A percentile compares a stretch with the other conserved stretches of the same genome.
Evolutionary conservation across 306 rosid species (phyloP).

Genomic region (Cyamopsis tetragonoloba): DNA sequence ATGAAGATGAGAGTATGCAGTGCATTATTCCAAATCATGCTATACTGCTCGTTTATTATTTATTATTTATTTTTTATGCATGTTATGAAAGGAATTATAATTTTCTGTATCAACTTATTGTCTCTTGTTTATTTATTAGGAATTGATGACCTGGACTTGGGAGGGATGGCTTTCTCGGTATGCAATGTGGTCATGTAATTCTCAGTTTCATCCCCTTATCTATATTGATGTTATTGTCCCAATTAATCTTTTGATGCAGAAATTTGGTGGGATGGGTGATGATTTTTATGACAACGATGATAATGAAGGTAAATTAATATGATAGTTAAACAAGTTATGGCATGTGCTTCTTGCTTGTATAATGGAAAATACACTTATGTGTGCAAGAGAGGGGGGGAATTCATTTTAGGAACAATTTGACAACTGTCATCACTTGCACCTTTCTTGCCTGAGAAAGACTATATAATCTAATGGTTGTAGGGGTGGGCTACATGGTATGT

Average conservation of each 20-base stretch:
- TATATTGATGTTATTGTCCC: neutral
- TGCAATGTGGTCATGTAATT: slow-evolving; percentile 9
- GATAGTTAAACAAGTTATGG: neutral
- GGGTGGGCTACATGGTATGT: too few relatives aligned
- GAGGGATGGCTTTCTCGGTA: slow-evolving; percentile 86
- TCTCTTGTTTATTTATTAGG: slow-evolving; percentile 20
- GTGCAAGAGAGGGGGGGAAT: too few relatives aligned
- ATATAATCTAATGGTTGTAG: too few relatives aligned
- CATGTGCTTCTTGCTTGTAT: neutral
- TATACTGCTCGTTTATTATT: neutral
- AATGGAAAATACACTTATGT: neutral
- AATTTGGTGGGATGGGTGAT: slow-evolving; percentile 53
- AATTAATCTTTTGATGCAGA: slow-evolving; percentile 35
- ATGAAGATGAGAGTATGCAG: slow-evolving; percentile 48
- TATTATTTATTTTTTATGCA: neutral
- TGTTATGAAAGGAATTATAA: neutral
- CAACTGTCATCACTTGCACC: too few relatives aligned
- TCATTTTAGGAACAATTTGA: too few relatives aligned
- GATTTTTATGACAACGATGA: slow-evolving; percentile 44
- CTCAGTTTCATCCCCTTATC: neutral
- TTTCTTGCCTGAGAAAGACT: too few relatives aligned
- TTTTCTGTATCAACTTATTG: neutral
- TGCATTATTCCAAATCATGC: neutral
- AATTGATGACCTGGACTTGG: slow-evolving; percentile 49
- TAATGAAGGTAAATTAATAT: too few relatives aligned